phyloP scores from a whole-genome alignment of 78 protist species.

The Emiliania huxleyi region DNA sequence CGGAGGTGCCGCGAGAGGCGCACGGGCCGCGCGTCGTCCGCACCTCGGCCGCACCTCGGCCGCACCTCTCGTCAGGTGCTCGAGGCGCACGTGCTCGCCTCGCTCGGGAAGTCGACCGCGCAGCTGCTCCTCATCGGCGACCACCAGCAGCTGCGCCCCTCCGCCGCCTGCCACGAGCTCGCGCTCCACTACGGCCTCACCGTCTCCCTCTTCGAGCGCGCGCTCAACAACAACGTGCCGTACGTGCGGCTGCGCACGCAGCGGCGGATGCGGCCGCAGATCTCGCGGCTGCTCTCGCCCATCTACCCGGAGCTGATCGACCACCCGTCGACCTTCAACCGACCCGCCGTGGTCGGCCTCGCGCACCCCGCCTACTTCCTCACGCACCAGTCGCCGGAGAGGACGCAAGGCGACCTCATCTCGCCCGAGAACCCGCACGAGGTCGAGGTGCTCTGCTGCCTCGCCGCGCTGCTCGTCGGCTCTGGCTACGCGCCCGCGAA shows the following conservation, averaged over 20 bases:
- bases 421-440: slow-evolving; percentile 42
- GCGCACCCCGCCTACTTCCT: slow-evolving; percentile 2
- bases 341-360: slow-evolving; percentile 7
- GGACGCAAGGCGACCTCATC: not conserved
- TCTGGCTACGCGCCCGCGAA: not conserved
- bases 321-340: not conserved
- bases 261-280: slow-evolving; percentile 78
- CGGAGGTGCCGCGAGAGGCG: slow-evolving; percentile 75
- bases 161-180: slow-evolving; percentile 25
- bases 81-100: slow-evolving; percentile 74
- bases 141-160: slow-evolving; percentile 84
- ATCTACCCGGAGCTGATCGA: slow-evolving; percentile 30
- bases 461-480: not conserved
- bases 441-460: not conserved
- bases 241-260: slow-evolving; percentile 59
- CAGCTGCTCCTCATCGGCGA: slow-evolving; percentile 88
- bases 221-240: slow-evolving; percentile 24
- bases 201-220: slow-evolving; percentile 81
- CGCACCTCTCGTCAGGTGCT: slow-evolving; percentile 33
- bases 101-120: slow-evolving; percentile 39
- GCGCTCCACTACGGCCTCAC: slow-evolving; percentile 12
- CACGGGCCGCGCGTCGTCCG: too few species aligned
- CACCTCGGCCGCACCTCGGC: too few species aligned
- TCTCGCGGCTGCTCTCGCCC: slow-evolving; percentile 45
- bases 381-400: slow-evolving; percentile 19